Conservation (phyloP, 2,329 filamentous ascomycete species). For the Bipolaris zeicola region DNA sequence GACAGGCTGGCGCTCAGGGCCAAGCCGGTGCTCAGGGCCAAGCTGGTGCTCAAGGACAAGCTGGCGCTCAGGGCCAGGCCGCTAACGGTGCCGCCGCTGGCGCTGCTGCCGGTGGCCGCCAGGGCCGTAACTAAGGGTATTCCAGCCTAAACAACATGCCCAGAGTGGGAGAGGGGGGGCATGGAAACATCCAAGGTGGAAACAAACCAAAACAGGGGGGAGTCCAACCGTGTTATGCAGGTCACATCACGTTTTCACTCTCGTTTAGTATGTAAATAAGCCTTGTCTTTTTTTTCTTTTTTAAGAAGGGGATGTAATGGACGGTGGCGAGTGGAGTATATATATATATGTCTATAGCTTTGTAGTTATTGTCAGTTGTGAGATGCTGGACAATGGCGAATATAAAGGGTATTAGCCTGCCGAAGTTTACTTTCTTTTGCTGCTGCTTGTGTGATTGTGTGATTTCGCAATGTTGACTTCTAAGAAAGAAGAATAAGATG, state of each 20-base stretch:
- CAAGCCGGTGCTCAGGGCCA: neutral
- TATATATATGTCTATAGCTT: neutral
- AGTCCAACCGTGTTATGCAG: neutral
- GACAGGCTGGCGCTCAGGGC: neutral
- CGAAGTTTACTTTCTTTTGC: neutral
- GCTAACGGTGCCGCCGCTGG: slow-evolving; percentile 5
- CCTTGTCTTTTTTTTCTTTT: neutral
- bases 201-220: neutral
- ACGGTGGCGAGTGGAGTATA: neutral
- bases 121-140: neutral
- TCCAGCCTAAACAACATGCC: neutral
- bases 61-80: neutral
- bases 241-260: neutral
- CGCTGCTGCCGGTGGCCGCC: neutral
- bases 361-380: neutral
- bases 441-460: too few species aligned
- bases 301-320: neutral
- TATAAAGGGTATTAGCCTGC: neutral
- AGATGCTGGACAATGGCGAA: neutral
- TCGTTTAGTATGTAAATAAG: neutral
- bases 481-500: too few species aligned
- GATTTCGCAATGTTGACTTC: too few species aligned
- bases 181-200: neutral
- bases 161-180: neutral
- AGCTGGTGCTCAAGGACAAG: too few species aligned